Conservation (phyloP, 2,329 filamentous ascomycete genomes). For the Rutstroemia sydowiana region DNA sequence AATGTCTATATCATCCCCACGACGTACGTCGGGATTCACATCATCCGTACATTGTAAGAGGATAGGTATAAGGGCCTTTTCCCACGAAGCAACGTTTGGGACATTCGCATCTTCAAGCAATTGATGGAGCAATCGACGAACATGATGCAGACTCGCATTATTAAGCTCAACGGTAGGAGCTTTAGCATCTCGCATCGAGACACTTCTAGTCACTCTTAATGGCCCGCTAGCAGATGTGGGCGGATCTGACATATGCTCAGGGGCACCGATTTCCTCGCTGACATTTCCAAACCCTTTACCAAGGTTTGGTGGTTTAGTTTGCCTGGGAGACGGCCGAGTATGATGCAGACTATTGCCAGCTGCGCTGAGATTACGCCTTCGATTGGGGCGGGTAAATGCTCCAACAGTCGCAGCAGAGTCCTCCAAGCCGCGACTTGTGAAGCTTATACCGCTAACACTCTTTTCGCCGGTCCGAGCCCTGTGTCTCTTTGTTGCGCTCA, state of each 20-base stretch:
- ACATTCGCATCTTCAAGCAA: constrained; percentile 71
- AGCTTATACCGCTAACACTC: constrained; percentile 63
- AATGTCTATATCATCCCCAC: constrained; percentile 93
- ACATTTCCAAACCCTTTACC: constrained; percentile 33
- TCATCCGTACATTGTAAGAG: constrained; percentile 87
- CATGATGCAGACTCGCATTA: constrained; percentile 78
- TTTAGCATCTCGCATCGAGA: constrained; percentile 70
- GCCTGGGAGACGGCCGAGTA: constrained; percentile 62
- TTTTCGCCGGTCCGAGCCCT: constrained; percentile 67
- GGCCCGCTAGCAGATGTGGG: constrained; percentile 18
- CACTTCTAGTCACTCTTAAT: constrained; percentile 61
- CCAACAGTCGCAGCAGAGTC: constrained; percentile 53
- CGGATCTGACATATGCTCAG: constrained; percentile 17
- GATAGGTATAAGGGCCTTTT: constrained; percentile 83
- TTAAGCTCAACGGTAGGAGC: constrained; percentile 79
- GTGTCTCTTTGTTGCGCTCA: constrained; percentile 68
- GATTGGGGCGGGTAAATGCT: constrained; percentile 51
- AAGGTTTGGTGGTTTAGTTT: constrained; percentile 29
- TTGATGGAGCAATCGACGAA: constrained; percentile 76
- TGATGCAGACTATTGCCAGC: constrained; percentile 65
- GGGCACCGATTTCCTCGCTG: constrained; percentile 23
- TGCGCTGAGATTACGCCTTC: constrained; percentile 77
- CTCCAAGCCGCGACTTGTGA: constrained; percentile 58
- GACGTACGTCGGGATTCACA: constrained; percentile 84
- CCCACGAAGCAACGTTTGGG: constrained; percentile 70